These are phyloP conservation scores for Pseudonectria buxi DNA, from an alignment of 2,329 filamentous ascomycete genomes.

Conservation along the genomic window DNA sequence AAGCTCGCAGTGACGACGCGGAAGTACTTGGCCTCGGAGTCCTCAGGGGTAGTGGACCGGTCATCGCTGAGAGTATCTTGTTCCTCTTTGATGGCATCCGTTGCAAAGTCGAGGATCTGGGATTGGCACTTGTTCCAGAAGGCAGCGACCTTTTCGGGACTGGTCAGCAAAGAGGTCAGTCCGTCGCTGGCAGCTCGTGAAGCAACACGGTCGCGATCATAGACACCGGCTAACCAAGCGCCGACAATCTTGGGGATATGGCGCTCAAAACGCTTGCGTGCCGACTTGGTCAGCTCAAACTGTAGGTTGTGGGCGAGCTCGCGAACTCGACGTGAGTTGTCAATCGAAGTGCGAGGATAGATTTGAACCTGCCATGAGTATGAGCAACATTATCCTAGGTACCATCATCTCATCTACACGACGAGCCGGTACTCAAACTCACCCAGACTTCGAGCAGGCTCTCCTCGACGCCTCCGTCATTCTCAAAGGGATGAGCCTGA, in stretches of 20 bases:
- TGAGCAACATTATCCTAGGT: neutral
- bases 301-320: slow-evolving; percentile 78
- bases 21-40: slow-evolving; percentile 78
- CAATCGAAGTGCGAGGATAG: slow-evolving; percentile 85
- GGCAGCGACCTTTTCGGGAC: slow-evolving; percentile 67
- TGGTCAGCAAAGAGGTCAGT: slow-evolving; percentile 66
- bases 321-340: slow-evolving; percentile 79
- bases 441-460: slow-evolving; percentile 86
- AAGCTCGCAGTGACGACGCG: slow-evolving; percentile 58
- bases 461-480: slow-evolving; percentile 64
- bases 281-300: slow-evolving; percentile 51
- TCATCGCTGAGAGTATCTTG: slow-evolving; percentile 81
- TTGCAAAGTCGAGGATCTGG: slow-evolving; percentile 75
- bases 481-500: slow-evolving; percentile 43
- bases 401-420: neutral
- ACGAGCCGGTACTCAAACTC: slow-evolving; percentile 8
- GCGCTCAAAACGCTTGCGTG: slow-evolving; percentile 77
- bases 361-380: slow-evolving; percentile 59
- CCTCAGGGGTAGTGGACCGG: slow-evolving; percentile 73
- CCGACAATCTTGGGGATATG: slow-evolving; percentile 71
- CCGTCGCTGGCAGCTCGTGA: slow-evolving; percentile 72
- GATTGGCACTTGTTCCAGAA: slow-evolving; percentile 79
- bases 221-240: slow-evolving; percentile 85
- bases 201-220: slow-evolving; percentile 75
- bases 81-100: slow-evolving; percentile 74